Evolutionary conservation across 148 eudicot species (phyloP).

Genomic region (Nepenthes mirabilis): DNA sequence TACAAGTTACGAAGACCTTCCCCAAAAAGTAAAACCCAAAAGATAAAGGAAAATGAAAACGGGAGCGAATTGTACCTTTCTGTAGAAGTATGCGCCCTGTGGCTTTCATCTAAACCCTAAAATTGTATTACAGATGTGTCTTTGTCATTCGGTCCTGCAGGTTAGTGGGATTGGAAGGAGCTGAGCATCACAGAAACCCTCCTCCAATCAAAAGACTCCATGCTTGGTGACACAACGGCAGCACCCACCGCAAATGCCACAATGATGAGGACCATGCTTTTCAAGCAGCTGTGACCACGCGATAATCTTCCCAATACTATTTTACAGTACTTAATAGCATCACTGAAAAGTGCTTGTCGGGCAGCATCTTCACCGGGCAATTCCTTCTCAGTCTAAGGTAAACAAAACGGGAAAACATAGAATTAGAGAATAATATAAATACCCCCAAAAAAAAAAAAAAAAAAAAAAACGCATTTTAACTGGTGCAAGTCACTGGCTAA

Average conservation of each 20-base stretch:
- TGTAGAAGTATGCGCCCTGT: no score
- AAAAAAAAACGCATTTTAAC: background rate
- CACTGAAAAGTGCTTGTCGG: conserved; percentile 32
- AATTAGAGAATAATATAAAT: background rate
- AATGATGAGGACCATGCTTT: conserved; percentile 21
- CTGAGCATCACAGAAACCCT: conserved; percentile 35
- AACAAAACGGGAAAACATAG: background rate
- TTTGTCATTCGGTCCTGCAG: background rate
- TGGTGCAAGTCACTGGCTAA: background rate
- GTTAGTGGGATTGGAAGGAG: conserved; percentile 24
- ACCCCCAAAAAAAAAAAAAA: background rate
- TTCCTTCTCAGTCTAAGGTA: conserved; percentile 43
- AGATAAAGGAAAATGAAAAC: no score
- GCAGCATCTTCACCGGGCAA: conserved; percentile 32
- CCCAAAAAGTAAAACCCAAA: no score
- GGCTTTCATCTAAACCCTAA: no score
- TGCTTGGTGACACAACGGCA: conserved; percentile 31
- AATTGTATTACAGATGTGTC: no score
- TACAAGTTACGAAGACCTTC: no score
- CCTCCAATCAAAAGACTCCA: conserved; percentile 41
- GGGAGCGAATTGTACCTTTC: no score
- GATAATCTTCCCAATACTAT: conserved; percentile 46
- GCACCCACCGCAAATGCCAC: conserved; percentile 41
- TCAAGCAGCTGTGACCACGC: conserved; percentile 46
- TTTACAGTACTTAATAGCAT: conserved; percentile 60